These are phyloP conservation scores for Wallacemonas rigidus DNA, from an alignment of 208 protist genomes.

Conservation along the genomic window DNA sequence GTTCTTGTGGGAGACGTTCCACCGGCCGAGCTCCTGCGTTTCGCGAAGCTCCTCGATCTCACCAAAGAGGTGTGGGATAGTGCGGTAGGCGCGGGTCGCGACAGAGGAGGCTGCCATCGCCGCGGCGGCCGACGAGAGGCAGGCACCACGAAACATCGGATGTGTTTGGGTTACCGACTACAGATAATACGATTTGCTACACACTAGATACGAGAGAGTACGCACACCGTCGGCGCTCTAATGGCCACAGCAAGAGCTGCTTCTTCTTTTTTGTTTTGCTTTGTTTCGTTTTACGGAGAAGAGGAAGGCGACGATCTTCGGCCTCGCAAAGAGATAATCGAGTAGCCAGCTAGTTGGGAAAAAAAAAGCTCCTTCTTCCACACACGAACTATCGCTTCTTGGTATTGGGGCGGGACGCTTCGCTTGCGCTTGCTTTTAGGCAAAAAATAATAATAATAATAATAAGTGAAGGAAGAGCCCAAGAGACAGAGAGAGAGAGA, in stretches of 20 bases:
- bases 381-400: no score
- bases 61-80: constrained; percentile 82
- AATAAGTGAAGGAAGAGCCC: background rate
- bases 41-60: constrained; percentile 90
- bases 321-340: no score
- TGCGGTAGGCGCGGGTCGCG: constrained; percentile 57
- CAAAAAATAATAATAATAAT: no score
- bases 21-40: constrained; percentile 78
- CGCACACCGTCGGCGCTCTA: no score
- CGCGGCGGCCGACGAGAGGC: background rate
- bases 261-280: background rate
- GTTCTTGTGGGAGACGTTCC: constrained; percentile 83
- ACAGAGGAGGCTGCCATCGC: constrained; percentile 7
- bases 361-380: no score
- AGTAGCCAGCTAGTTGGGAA: no score
- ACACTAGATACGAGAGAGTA: background rate
- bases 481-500: constrained; percentile 26
- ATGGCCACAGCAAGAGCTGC: background rate
- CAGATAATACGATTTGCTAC: background rate
- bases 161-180: background rate
- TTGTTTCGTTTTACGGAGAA: no score
- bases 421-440: no score
- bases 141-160: constrained; percentile 33
- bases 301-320: no score
- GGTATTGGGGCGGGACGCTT: no score